Evolutionary conservation across 306 rosid genomes (phyloP).

Genomic region (Clitoria ternatea): DNA sequence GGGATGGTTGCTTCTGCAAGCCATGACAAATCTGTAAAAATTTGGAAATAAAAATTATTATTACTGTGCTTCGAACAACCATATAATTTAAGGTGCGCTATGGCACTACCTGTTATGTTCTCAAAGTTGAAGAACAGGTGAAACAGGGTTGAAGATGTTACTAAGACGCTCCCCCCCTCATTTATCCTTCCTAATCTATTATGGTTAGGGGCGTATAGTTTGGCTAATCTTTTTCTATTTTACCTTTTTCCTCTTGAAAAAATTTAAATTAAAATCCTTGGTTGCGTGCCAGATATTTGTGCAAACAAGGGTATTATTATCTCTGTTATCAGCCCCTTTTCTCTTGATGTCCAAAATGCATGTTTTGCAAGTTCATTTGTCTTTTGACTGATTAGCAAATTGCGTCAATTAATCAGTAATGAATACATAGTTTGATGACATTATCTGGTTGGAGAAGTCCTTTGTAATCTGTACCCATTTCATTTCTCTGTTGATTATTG

Average conservation of each 20-base stretch:
- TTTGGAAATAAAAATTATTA: constrained; percentile 60
- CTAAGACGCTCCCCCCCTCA: neutral
- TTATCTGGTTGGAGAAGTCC: neutral
- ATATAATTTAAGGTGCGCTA: constrained; percentile 29
- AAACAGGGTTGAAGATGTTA: constrained; percentile 3
- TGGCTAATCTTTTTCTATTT: neutral
- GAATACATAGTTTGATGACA: neutral
- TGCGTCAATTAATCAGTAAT: neutral
- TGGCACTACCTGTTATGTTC: constrained; percentile 19
- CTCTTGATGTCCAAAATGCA: neutral
- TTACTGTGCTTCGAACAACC: constrained; percentile 24
- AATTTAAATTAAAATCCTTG: neutral
- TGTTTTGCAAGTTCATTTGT: neutral
- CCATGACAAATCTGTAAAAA: constrained; percentile 80
- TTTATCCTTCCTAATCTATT: constrained; percentile 21
- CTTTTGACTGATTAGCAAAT: constrained; percentile 11
- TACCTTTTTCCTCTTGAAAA: neutral
- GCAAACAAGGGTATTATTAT: neutral
- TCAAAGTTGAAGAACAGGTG: constrained; percentile 21
- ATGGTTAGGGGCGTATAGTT: constrained; percentile 25
- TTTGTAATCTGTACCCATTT: constrained; percentile 9
- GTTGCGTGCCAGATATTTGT: neutral
- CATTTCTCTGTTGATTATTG: too few relatives aligned
- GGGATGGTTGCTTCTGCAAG: constrained; percentile 95
- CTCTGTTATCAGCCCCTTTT: neutral